These are phyloP conservation scores for Nidularia pulvinata DNA, from an alignment of 768 basidiomycete species.

Conservation along the genomic window DNA sequence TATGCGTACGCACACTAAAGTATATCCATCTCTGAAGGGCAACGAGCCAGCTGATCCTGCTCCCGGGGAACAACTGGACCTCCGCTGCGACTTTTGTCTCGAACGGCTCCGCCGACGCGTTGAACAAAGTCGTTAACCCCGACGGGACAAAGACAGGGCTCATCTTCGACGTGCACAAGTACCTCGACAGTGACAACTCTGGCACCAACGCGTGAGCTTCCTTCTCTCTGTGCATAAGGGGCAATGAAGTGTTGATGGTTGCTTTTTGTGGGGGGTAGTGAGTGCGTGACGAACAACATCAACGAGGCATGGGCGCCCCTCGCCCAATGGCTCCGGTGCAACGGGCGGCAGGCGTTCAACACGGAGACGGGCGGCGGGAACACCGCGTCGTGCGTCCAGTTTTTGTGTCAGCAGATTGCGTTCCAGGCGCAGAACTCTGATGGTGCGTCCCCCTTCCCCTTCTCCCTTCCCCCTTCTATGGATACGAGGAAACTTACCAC, in stretches of 20 bases:
- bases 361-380: conserved; percentile 65
- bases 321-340: conserved; percentile 44
- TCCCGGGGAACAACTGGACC: conserved; percentile 60
- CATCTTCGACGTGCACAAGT: conserved; percentile 65
- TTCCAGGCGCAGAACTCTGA: conserved; percentile 48
- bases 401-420: conserved; percentile 42
- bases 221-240: not conserved
- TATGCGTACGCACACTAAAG: not conserved
- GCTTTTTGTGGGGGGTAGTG: conserved; percentile 9
- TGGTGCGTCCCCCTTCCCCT: conserved; percentile 24
- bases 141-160: conserved; percentile 43
- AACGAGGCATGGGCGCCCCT: conserved; percentile 42
- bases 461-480: not conserved
- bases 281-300: conserved; percentile 57
- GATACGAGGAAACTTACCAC: not conserved
- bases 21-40: conserved; percentile 28
- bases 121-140: conserved; percentile 41
- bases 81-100: conserved; percentile 50
- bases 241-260: not conserved
- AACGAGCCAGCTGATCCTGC: conserved; percentile 51
- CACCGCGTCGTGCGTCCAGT: conserved; percentile 40
- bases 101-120: conserved; percentile 47
- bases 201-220: conserved; percentile 18
- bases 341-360: conserved; percentile 54
- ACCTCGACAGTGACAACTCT: conserved; percentile 54